Evolutionary conservation across 1,139 yeast species (phyloP), one percentile per base, ranked within the genome.

Genomic region (Chernovozyma sophiae-reginae): DNA sequence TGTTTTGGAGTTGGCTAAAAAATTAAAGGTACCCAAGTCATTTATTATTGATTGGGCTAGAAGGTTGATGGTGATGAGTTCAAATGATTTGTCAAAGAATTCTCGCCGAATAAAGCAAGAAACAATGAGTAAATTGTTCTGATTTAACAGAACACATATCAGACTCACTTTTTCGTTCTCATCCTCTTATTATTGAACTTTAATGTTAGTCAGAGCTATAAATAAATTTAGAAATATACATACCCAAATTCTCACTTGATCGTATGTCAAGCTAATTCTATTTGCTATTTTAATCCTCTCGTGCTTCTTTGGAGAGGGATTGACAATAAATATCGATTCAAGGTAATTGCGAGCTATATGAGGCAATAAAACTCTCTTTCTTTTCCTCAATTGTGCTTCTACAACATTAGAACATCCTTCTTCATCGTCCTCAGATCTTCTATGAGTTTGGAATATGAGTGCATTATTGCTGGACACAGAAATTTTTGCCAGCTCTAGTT

Each of bases 181-280:
- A 55, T 55, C 37, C 65, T 44, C 34, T 53, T 58, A 34, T 60
- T 60, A 3, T 63, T 56, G 36, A 60, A 60, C 61, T 54, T 31
- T 3, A 23, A 41, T 41, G 37, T 47, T 44, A 34, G 34, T 15
- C n/a, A 25, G 18, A 28, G 13, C 12, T 32, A 3, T 13, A 16
- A 11, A 17, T 4, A 14, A 13, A n/a, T 22, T 4, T 17, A 7
- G n/a, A 16, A 5, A 12, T 4, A 22, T 40, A 50, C 62, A 37
- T 51, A 58, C 60, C 67, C 68, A 60, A 3, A 56, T 59, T 10
- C 65, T 46, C 3, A 61, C 61, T 38, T 62, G 67, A 11, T 53
- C 36, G 1, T 56, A 52, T 0, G 59, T 47, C 7, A 60, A 32
- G 0, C 55, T 57, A 38, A 60, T 51, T 32, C 48, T 53, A 32